These are phyloP conservation scores for Xylaria scruposa DNA, from an alignment of 495 filamentous ascomycete genomes.

Conservation along the genomic window DNA sequence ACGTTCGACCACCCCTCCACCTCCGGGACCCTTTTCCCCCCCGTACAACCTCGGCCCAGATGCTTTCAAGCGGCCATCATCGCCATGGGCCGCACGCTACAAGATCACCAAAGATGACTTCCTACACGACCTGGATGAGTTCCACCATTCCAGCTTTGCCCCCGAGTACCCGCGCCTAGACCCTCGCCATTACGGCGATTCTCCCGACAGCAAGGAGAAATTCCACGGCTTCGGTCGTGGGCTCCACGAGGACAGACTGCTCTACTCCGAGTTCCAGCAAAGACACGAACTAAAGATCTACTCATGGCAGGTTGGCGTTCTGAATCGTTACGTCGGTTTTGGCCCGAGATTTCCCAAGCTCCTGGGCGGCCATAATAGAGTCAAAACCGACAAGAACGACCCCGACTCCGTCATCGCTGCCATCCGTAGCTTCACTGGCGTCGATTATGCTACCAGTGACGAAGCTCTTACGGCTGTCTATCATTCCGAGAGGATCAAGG, in stretches of 20 bases:
- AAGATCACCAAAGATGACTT: background rate
- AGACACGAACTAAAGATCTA: background rate
- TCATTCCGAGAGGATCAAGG: background rate
- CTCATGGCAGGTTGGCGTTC: background rate
- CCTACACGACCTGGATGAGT: background rate
- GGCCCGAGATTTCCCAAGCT: background rate
- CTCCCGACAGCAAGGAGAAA: background rate
- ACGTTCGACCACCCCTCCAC: background rate
- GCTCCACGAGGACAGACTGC: background rate
- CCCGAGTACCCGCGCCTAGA: conserved; percentile 14
- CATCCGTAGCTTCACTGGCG: background rate
- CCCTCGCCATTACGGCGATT: background rate
- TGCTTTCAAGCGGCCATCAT: background rate
- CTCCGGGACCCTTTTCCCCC: background rate
- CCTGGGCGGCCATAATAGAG: background rate
- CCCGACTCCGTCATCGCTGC: background rate
- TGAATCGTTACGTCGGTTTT: conserved; percentile 6
- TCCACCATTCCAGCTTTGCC: background rate
- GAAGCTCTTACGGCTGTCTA: background rate
- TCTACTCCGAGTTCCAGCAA: background rate
- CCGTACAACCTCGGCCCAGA: background rate
- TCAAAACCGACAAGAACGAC: background rate
- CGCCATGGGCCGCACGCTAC: conserved; percentile 3
- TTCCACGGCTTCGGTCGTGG: background rate
- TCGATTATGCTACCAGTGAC: background rate